phyloP scores from a whole-genome alignment of 2,329 filamentous ascomycete genomes.

The Bipolaris gigantea region DNA sequence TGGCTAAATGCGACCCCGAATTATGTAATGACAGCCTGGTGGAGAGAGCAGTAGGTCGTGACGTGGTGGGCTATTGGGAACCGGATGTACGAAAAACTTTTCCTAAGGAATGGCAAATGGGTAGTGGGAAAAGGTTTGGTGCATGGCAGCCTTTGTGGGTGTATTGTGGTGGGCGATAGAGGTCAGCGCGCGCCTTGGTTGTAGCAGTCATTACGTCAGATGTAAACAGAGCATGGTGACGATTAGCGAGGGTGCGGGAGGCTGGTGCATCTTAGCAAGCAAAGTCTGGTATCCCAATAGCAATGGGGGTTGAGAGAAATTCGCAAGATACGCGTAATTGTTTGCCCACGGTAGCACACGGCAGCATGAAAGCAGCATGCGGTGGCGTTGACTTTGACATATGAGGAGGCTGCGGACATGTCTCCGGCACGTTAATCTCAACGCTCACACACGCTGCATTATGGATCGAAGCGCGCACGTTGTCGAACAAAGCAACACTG shows the following conservation, averaged over 20 bases:
- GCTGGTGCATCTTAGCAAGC: conserved; percentile 19
- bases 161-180: conserved; percentile 11
- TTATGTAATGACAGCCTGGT: conserved; percentile 25
- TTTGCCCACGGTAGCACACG: neutral
- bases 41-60: conserved; percentile 23
- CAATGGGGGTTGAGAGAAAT: conserved; percentile 5
- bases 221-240: neutral
- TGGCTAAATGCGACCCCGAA: conserved; percentile 1
- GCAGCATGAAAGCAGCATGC: neutral
- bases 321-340: conserved; percentile 7
- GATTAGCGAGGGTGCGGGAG: conserved; percentile 2
- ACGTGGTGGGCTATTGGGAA: conserved; percentile 2
- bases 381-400: neutral
- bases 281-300: neutral
- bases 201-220: conserved; percentile 15
- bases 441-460: neutral
- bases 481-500: neutral
- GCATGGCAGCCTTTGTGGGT: conserved; percentile 6
- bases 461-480: neutral
- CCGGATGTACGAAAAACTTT: neutral
- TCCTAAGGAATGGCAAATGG: neutral
- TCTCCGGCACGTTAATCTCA: neutral
- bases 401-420: neutral
- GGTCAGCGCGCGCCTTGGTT: conserved; percentile 9
- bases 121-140: neutral